Evolutionary conservation across 148 eudicot species (phyloP).

Genomic region (Dianthus caryophyllus): DNA sequence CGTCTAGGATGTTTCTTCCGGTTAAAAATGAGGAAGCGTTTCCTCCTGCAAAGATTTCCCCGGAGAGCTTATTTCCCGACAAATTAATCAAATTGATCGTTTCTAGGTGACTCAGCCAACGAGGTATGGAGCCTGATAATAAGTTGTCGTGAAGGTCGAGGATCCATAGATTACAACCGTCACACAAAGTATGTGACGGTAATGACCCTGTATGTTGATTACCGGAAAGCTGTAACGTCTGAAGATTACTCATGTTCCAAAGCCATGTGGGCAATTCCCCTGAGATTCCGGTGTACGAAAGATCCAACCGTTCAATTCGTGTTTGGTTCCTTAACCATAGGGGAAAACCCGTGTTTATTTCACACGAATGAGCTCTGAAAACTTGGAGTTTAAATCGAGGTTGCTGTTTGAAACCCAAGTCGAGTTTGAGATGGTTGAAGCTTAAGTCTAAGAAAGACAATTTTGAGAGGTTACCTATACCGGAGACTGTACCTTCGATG

Average conservation of each 20-base stretch:
- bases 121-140: slow-evolving; percentile 1
- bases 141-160: slow-evolving; percentile 9
- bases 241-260: slow-evolving; percentile 1
- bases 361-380: slow-evolving; percentile 1
- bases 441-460: slow-evolving; percentile 1
- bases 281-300: slow-evolving; percentile 2
- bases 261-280: slow-evolving; percentile 10
- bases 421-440: not conserved
- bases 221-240: not conserved
- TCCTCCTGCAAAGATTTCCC: not conserved
- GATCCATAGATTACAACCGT: not conserved
- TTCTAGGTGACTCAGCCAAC: slow-evolving; percentile 1
- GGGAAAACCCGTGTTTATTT: slow-evolving; percentile 7
- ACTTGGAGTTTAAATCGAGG: slow-evolving; percentile 2
- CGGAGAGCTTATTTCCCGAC: not conserved
- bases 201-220: slow-evolving; percentile 9
- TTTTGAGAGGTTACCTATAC: slow-evolving; percentile 9
- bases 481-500: slow-evolving; percentile 2
- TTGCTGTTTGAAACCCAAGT: not conserved
- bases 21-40: not conserved
- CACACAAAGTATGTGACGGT: not conserved
- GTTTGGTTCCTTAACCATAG: not conserved
- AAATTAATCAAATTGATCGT: not conserved
- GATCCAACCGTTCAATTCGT: not conserved
- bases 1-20: not conserved